Percentiles rank a stretch among this genome's conserved stretches.
These are phyloP conservation scores for Pythium sukuiense DNA, from an alignment of 352 stramenopile species.

Conservation along the genomic window DNA sequence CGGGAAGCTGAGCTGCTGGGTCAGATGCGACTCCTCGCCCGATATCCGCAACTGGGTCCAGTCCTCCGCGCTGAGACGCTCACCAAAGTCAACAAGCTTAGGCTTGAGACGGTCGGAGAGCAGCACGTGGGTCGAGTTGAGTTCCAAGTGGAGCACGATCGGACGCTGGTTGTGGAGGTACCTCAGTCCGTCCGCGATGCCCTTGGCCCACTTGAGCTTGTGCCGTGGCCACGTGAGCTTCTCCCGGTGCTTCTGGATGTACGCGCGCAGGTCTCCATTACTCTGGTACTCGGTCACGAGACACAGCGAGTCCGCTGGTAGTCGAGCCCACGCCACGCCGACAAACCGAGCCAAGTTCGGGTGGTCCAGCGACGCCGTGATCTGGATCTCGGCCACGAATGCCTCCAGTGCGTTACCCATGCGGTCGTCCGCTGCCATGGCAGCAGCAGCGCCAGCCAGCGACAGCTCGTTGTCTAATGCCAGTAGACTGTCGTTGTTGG, in stretches of 20 bases:
- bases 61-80: conserved; percentile 26
- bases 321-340: conserved; percentile 48
- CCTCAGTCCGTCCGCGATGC: conserved; percentile 17
- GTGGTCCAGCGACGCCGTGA: conserved; percentile 44
- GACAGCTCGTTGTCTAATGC: conserved; percentile 26
- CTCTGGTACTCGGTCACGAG: conserved; percentile 33
- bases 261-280: conserved; percentile 25
- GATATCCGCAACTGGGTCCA: conserved; percentile 29
- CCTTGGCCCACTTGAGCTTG: conserved; percentile 29
- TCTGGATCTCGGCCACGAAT: conserved; percentile 43
- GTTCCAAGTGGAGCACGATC: conserved; percentile 29
- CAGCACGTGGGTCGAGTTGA: conserved; percentile 30
- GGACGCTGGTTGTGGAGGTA: conserved; percentile 28
- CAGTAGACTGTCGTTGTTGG: conserved; percentile 21
- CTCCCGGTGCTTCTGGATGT: conserved; percentile 19
- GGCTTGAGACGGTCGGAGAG: conserved; percentile 30
- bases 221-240: conserved; percentile 24
- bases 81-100: conserved; percentile 34
- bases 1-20: conserved; percentile 18
- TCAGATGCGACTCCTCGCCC: background rate
- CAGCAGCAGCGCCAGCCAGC: conserved; percentile 5
- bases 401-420: conserved; percentile 22
- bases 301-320: conserved; percentile 29
- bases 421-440: conserved; percentile 17
- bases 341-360: conserved; percentile 52